A percentile compares a stretch with the other conserved stretches of the same genome.
Evolutionary conservation across 352 stramenopile genomes (phyloP).

Genomic region (Phytophthora constricta): DNA sequence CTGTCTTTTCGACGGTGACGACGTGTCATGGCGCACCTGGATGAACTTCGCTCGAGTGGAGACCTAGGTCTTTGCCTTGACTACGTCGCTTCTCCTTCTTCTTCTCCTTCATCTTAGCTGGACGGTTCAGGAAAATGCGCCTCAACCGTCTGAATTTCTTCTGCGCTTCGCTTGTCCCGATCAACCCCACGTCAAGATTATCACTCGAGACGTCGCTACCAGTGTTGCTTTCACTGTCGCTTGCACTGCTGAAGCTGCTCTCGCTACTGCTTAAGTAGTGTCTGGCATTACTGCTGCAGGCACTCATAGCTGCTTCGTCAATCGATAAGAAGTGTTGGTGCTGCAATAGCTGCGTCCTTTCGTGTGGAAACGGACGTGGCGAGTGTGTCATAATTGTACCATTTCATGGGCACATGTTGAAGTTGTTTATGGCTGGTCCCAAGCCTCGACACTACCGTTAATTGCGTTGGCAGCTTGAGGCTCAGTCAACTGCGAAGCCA

Average conservation of each 20-base stretch:
- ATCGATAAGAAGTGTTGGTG: neutral
- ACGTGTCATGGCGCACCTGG: neutral
- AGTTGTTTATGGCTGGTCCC: slow-evolving; percentile 26
- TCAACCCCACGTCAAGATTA: slow-evolving; percentile 22
- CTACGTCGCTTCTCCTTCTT: slow-evolving; percentile 16
- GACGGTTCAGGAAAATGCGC: slow-evolving; percentile 76
- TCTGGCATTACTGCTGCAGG: neutral
- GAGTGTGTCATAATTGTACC: slow-evolving; percentile 16
- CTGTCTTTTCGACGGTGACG: neutral
- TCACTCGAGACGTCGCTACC: slow-evolving; percentile 25
- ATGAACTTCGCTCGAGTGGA: neutral
- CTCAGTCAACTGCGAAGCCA: slow-evolving; percentile 1
- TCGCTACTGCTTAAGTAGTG: slow-evolving; percentile 22
- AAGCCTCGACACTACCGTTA: too few relatives aligned
- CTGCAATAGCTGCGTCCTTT: too few relatives aligned
- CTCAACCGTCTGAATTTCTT: slow-evolving; percentile 61
- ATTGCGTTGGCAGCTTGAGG: too few relatives aligned
- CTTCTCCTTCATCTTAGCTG: slow-evolving; percentile 16
- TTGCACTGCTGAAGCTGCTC: slow-evolving; percentile 30
- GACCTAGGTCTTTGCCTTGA: neutral
- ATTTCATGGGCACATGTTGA: slow-evolving; percentile 28
- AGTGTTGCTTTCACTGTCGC: slow-evolving; percentile 14
- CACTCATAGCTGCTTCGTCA: slow-evolving; percentile 7
- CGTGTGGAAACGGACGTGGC: too few relatives aligned
- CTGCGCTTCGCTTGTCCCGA: slow-evolving; percentile 42